Base-by-base conservation (phyloP, 2,329 filamentous ascomycete genomes). In the Penicillium rolfsii region DNA sequence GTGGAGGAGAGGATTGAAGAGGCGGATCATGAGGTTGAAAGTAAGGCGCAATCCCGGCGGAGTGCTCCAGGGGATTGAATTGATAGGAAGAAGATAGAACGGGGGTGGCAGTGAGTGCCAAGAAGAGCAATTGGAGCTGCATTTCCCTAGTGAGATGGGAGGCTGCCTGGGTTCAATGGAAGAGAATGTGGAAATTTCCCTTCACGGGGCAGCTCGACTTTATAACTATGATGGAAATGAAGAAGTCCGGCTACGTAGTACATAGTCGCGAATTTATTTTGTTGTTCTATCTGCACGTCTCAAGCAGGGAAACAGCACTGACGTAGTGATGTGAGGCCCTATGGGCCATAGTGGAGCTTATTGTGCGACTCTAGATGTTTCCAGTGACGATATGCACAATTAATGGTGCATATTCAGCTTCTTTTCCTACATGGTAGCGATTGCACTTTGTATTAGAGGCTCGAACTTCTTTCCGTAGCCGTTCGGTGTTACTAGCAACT, bases 11-110 rank as follows among this genome's bases (percentile, higher is more conserved):
- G 1, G 80, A 79, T 11, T 79, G 77, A 6, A 76, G 61, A 1
- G 76, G 79, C 26, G 83, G 81, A 57, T 83, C 79, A 61, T 83
- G 78, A 0, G 84, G 80, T 65, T 85, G 83, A 57, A 85, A 87
- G 66, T 87, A 87, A 0, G 84, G 84, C 1, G 83, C 77, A 5
- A 85, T 83, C n/a, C 84, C 84, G 0, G 80, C 80, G 9, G 86
- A 76, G 57, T 86, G 84, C 28, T 85, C 74, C 2, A 86, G 75
- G 0, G 84, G 81, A 55, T 85, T 81, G 70, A 86, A 86, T 56
- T 70, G 55, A 28, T 48, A 50, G 19, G 53, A 52, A 14, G 59
- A 49, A 52, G 40, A 22, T 43, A 52, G 19, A 7, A 35, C 30
- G 19, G 48, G 30, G 6, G 9, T 6, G 48, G 48, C 48, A 33